These are phyloP conservation scores for Naematelia encephala DNA, from an alignment of 768 basidiomycete species.

Conservation along the genomic window DNA sequence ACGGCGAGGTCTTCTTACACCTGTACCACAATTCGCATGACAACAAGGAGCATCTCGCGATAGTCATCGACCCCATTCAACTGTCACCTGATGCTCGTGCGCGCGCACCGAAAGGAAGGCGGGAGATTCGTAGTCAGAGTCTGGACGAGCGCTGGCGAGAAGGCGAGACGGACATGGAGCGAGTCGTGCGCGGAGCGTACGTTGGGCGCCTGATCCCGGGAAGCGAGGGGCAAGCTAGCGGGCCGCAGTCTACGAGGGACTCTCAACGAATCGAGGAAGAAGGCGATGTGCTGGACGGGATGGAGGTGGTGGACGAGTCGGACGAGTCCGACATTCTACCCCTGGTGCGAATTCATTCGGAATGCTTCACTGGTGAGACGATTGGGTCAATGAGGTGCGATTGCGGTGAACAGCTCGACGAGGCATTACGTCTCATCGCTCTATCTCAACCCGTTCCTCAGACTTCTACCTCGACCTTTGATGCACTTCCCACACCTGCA, in stretches of 20 bases:
- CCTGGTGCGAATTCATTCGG: conserved; percentile 91
- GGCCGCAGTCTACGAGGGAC: conserved; percentile 1
- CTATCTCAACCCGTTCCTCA: conserved; percentile 22
- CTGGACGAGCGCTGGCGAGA: conserved; percentile 81
- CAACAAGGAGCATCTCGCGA: conserved; percentile 89
- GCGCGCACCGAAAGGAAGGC: conserved; percentile 47
- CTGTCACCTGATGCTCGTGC: conserved; percentile 51
- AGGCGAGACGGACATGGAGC: conserved; percentile 85
- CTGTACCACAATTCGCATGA: conserved; percentile 92
- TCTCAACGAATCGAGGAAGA: not conserved
- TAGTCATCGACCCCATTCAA: conserved; percentile 90
- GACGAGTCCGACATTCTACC: conserved; percentile 59
- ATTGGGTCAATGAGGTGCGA: conserved; percentile 98
- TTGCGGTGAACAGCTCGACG: conserved; percentile 97
- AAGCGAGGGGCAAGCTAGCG: conserved; percentile 31
- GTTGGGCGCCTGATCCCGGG: conserved; percentile 61
- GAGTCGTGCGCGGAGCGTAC: conserved; percentile 90
- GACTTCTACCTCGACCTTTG: not conserved
- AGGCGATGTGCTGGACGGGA: conserved; percentile 1
- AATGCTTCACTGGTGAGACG: conserved; percentile 98
- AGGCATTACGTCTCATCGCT: conserved; percentile 70
- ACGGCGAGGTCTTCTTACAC: conserved; percentile 88
- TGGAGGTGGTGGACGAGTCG: conserved; percentile 9
- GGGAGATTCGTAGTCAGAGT: conserved; percentile 71
- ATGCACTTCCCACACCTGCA: conserved; percentile 17